Percentiles rank a stretch among this genome's conserved stretches.
Conservation (phyloP, 176 grass and related monocot genomes). For the Sorghum bicolor region Sorghum_bicolor_NCBIv3 NC_012871.2:59043501-59044000, state of each 20-base stretch:
- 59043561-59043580: background rate
- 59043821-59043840: constrained; percentile 7
- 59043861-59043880: background rate
- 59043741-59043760: constrained; percentile 6
- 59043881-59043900: constrained; percentile 4
- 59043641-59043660: constrained; percentile 37
- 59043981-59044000: constrained; percentile 33
- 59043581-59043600: background rate
- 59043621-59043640: background rate
- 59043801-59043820: constrained; percentile 8
- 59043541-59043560: constrained; percentile 15
- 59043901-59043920: constrained; percentile 11
- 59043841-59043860: constrained; percentile 12
- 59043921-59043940: constrained; percentile 30
- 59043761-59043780: constrained; percentile 22
- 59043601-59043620: background rate
- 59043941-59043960: constrained; percentile 19
- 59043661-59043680: constrained; percentile 26
- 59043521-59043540: constrained; percentile 8
- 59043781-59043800: background rate
- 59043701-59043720: constrained; percentile 11
- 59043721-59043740: constrained; percentile 16
- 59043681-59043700: background rate
- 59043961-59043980: constrained; percentile 23
- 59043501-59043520: background rate